Evolutionary conservation across 768 basidiomycete genomes (phyloP).

Genomic region (Kwoniella dendrophila): DNA sequence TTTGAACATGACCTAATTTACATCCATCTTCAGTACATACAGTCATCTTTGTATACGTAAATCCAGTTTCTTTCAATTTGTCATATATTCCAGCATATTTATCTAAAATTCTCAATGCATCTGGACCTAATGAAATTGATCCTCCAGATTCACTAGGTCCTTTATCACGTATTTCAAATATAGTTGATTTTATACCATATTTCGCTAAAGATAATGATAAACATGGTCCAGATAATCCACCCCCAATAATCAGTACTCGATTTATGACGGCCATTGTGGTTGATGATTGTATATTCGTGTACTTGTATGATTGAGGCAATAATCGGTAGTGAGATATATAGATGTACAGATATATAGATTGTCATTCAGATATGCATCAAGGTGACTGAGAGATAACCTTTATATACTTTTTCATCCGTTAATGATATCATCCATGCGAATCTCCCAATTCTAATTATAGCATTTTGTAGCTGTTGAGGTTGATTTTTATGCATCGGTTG

Average conservation of each 20-base stretch:
- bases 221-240: conserved; percentile 25
- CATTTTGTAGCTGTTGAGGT: no score
- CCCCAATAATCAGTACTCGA: conserved; percentile 28
- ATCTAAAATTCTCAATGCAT: conserved; percentile 35
- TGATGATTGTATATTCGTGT: no score
- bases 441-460: no score
- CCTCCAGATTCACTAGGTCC: conserved; percentile 25
- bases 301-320: no score
- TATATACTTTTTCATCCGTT: no score
- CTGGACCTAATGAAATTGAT: conserved; percentile 31
- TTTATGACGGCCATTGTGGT: not conserved
- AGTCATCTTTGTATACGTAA: conserved; percentile 23
- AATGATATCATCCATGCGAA: no score
- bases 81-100: conserved; percentile 27
- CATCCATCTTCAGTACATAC: conserved; percentile 23
- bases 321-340: no score
- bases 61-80: conserved; percentile 19
- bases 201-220: conserved; percentile 32
- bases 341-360: no score
- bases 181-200: conserved; percentile 28
- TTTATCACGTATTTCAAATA: conserved; percentile 30
- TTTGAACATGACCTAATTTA: conserved; percentile 7
- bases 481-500: no score
- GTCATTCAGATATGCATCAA: no score
- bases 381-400: no score